A percentile compares a stretch with the other conserved stretches of the same genome.
phyloP scores from a whole-genome alignment of 1,139 yeast genomes.

The Zygoascus meyerae region DNA sequence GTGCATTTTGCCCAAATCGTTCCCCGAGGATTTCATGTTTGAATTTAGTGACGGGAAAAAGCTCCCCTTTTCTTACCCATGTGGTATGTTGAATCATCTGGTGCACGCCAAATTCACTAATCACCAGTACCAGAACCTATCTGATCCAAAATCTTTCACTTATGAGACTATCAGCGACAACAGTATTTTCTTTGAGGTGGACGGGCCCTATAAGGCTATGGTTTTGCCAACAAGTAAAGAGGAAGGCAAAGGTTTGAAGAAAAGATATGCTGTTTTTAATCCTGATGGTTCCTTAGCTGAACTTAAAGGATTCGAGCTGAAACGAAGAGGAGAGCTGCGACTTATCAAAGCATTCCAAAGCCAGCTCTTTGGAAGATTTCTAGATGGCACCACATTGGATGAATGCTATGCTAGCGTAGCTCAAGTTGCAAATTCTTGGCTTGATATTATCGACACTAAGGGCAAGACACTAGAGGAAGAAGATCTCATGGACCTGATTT shows the following conservation, averaged over 20 bases:
- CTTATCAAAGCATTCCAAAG: conserved; percentile 92
- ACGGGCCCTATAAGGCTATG: conserved; percentile 98
- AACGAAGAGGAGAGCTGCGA: conserved; percentile 94
- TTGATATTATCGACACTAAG: conserved; percentile 82
- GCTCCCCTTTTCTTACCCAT: conserved; percentile 79
- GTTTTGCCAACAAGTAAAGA: conserved; percentile 94
- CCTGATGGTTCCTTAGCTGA: conserved; percentile 93
- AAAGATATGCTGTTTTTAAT: conserved; percentile 95
- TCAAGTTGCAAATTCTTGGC: conserved; percentile 89
- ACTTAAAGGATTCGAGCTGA: conserved; percentile 92
- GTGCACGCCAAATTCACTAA: conserved; percentile 91
- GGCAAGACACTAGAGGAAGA: conserved; percentile 90
- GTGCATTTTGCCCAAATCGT: conserved; percentile 92
- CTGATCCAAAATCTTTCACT: conserved; percentile 59
- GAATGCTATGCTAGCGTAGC: conserved; percentile 88
- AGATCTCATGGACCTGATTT: conserved; percentile 88
- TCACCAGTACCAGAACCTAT: conserved; percentile 85
- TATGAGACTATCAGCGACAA: conserved; percentile 83
- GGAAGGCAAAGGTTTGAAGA: conserved; percentile 94
- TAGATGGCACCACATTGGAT: conserved; percentile 75
- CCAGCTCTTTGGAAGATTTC: conserved; percentile 84
- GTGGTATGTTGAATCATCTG: conserved; percentile 90
- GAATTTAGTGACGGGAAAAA: conserved; percentile 72
- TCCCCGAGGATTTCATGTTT: conserved; percentile 82
- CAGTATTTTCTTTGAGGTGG: conserved; percentile 95